Evolutionary conservation across 768 basidiomycete genomes (phyloP).

Genomic region (Suillus paluster): DNA sequence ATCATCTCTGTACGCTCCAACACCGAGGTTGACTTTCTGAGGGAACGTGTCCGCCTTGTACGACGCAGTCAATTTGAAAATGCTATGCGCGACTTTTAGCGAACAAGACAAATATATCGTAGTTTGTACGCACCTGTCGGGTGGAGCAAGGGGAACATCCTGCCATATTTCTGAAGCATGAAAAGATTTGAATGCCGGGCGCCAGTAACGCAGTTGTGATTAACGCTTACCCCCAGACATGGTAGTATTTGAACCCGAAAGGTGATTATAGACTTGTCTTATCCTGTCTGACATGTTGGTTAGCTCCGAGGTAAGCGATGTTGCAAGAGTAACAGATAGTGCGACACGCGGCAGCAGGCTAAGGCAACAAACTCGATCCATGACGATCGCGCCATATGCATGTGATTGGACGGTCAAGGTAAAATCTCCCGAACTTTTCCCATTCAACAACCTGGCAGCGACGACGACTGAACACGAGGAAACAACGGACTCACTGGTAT

Average conservation of each 20-base stretch:
- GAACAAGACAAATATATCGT: not conserved
- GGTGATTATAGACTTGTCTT: conserved; percentile 60
- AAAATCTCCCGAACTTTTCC: not conserved
- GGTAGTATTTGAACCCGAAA: conserved; percentile 40
- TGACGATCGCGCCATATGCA: not conserved
- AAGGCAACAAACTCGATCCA: not conserved
- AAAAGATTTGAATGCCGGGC: not conserved
- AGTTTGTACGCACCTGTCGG: conserved; percentile 64
- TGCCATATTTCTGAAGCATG: conserved; percentile 69
- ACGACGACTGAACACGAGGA: not conserved
- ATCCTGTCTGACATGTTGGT: conserved; percentile 59
- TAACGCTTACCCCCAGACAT: conserved; percentile 59
- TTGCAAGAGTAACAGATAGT: not conserved
- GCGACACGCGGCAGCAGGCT: not conserved
- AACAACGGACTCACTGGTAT: not conserved
- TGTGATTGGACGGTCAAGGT: not conserved
- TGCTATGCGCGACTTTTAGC: conserved; percentile 49
- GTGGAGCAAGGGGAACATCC: conserved; percentile 79
- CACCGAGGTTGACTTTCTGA: conserved; percentile 89
- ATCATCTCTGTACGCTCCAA: conserved; percentile 92
- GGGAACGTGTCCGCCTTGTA: conserved; percentile 81
- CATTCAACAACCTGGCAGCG: not conserved
- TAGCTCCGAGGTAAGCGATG: conserved; percentile 7
- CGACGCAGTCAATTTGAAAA: conserved; percentile 88
- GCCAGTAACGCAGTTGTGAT: conserved; percentile 15